Evolutionary conservation across 2,329 filamentous ascomycete species (phyloP).

Genomic region (Fusarium beomiforme): DNA sequence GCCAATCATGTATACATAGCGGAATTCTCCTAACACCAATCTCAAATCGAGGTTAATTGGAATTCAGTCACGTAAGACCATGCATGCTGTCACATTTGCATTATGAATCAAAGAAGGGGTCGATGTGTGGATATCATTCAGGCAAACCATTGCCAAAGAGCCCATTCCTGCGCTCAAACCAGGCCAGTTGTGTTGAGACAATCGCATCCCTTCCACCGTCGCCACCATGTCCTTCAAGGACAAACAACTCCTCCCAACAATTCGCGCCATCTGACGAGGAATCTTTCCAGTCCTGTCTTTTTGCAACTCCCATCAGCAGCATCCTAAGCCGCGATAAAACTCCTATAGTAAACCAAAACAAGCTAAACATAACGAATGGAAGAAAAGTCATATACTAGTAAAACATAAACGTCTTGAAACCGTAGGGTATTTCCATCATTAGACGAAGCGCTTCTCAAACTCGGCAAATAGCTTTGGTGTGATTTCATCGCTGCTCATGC

Average conservation of each 20-base stretch:
- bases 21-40: slow-evolving; percentile 2
- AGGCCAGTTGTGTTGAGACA: background rate
- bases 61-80: slow-evolving; percentile 4
- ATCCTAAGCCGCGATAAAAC: slow-evolving; percentile 37
- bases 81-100: background rate
- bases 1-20: slow-evolving; percentile 25
- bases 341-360: slow-evolving; percentile 23
- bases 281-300: slow-evolving; percentile 19
- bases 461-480: slow-evolving; percentile 87
- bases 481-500: slow-evolving; percentile 94
- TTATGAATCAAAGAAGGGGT: slow-evolving; percentile 15
- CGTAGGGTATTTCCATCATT: slow-evolving; percentile 31
- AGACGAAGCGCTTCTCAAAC: slow-evolving; percentile 78
- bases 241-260: slow-evolving; percentile 19
- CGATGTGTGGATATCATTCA: slow-evolving; percentile 29
- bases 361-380: slow-evolving; percentile 9
- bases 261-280: slow-evolving; percentile 16
- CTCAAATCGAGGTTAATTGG: slow-evolving; percentile 9
- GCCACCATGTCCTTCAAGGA: slow-evolving; percentile 13
- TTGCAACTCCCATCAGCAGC: slow-evolving; percentile 37
- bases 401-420: slow-evolving; percentile 18
- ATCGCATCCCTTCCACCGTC: slow-evolving; percentile 9
- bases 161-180: slow-evolving; percentile 5
- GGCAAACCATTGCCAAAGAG: background rate
- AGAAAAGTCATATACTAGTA: slow-evolving; percentile 18